Conservation (phyloP, 306 rosid genomes). For the Rosa chinensis region DNA sequence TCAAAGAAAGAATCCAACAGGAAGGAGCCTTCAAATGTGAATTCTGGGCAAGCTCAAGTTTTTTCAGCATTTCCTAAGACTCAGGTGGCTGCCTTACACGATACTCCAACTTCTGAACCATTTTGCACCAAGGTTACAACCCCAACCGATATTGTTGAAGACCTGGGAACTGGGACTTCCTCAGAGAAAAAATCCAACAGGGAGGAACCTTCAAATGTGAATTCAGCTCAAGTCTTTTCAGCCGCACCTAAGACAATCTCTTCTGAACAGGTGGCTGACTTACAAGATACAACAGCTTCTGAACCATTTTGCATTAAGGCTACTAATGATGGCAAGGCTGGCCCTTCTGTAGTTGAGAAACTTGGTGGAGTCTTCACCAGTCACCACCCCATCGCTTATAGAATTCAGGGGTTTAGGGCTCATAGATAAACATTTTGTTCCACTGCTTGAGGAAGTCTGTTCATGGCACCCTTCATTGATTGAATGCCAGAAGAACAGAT, state of each 20-base stretch:
- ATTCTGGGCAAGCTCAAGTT: not conserved
- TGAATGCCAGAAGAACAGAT: not conserved
- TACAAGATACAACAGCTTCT: too few relatives aligned
- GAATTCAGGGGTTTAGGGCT: not conserved
- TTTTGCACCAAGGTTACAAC: not conserved
- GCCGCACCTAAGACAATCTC: too few relatives aligned
- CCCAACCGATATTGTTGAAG: not conserved
- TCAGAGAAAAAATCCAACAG: too few relatives aligned
- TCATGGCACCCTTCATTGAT: not conserved
- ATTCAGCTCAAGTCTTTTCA: not conserved
- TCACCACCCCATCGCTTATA: not conserved
- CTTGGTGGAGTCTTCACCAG: not conserved
- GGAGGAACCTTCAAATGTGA: not conserved
- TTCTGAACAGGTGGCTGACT: too few relatives aligned
- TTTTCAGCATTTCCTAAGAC: too few relatives aligned
- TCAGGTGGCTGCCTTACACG: too few relatives aligned
- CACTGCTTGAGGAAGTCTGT: conserved; percentile 9
- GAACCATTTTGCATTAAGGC: too few relatives aligned
- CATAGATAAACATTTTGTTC: not conserved
- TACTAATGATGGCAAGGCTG: too few relatives aligned
- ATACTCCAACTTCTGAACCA: too few relatives aligned
- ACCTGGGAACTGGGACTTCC: too few relatives aligned
- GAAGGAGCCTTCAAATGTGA: not conserved
- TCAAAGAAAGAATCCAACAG: too few relatives aligned
- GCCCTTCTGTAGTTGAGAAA: not conserved